A percentile compares a stretch with the other conserved stretches of the same genome.
Evolutionary conservation across 495 filamentous ascomycete genomes (phyloP).

Genomic region (Podospora anserina): DNA sequence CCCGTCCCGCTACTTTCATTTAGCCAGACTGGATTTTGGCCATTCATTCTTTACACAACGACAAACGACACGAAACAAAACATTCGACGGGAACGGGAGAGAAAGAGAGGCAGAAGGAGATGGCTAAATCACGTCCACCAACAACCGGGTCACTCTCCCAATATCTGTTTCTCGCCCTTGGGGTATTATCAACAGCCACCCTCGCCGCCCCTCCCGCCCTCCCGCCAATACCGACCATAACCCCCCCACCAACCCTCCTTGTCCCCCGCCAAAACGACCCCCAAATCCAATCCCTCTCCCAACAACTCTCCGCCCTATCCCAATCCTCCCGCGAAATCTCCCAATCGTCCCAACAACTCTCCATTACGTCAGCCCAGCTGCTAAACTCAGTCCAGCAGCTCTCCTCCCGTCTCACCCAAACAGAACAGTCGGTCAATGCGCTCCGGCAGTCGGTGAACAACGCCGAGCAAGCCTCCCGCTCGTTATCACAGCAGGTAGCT

Average conservation of each 20-base stretch:
- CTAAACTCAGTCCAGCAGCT: conserved; percentile 32
- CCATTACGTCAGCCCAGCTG: conserved; percentile 38
- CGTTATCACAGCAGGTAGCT: conserved; percentile 23
- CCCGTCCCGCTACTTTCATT: conserved; percentile 10
- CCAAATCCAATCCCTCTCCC: conserved; percentile 39
- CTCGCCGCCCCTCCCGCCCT: conserved; percentile 12
- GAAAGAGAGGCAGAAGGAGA: not conserved
- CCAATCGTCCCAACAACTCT: conserved; percentile 40
- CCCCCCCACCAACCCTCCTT: conserved; percentile 20
- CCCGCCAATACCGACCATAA: conserved; percentile 20
- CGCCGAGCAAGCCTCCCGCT: conserved; percentile 27
- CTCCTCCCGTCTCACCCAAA: conserved; percentile 29
- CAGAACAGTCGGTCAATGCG: conserved; percentile 23
- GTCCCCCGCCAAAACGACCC: conserved; percentile 34
- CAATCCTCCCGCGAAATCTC: conserved; percentile 33
- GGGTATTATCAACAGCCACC: conserved; percentile 18
- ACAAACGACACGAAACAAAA: not conserved
- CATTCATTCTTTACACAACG: not conserved
- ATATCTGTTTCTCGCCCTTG: conserved; percentile 16
- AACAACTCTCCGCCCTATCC: conserved; percentile 33
- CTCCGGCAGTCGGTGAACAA: conserved; percentile 16
- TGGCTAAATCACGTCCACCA: conserved; percentile 18
- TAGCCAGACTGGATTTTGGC: conserved; percentile 14
- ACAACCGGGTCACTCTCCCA: conserved; percentile 12
- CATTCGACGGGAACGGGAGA: not conserved